Percentiles rank a stretch among this genome's conserved stretches.
These are phyloP conservation scores for Aureobasidium pullulans DNA, from an alignment of 2,329 filamentous ascomycete genomes.

Conservation along the genomic window DNA sequence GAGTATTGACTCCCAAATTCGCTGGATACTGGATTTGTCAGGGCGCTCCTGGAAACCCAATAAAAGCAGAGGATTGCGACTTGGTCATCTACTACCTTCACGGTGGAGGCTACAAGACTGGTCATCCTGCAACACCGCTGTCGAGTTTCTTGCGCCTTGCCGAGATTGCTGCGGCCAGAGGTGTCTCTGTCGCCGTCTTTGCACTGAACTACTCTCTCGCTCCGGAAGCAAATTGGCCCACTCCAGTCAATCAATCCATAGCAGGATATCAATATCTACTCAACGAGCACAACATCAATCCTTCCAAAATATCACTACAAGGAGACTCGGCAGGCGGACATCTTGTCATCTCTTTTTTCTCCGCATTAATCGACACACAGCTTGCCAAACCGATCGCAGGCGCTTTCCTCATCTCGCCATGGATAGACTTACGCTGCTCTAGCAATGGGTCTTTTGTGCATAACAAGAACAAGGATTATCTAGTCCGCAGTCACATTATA, in stretches of 20 bases:
- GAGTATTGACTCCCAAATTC: not conserved
- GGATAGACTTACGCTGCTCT: conserved; percentile 12
- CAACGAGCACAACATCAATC: not conserved
- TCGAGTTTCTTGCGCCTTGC: conserved; percentile 5
- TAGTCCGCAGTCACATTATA: not conserved
- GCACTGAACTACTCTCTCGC: conserved; percentile 12
- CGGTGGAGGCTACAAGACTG: conserved; percentile 13
- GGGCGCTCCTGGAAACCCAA: conserved; percentile 5
- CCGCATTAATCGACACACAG: not conserved
- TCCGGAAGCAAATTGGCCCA: conserved; percentile 10
- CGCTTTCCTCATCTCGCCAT: conserved; percentile 2
- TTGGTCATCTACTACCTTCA: conserved; percentile 14
- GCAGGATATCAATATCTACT: conserved; percentile 11
- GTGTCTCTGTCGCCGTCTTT: conserved; percentile 8
- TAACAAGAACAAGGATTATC: conserved; percentile 6
- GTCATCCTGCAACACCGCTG: not conserved
- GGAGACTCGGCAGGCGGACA: not conserved
- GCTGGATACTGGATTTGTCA: not conserved
- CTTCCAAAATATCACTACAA: not conserved
- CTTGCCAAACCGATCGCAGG: not conserved
- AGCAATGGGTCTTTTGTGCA: not conserved
- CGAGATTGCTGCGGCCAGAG: not conserved
- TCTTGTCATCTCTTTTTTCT: not conserved
- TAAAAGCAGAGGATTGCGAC: not conserved
- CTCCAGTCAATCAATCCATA: conserved; percentile 5